These are phyloP conservation scores for Patellaria atrata DNA, from an alignment of 495 filamentous ascomycete genomes.

Conservation along the genomic window DNA sequence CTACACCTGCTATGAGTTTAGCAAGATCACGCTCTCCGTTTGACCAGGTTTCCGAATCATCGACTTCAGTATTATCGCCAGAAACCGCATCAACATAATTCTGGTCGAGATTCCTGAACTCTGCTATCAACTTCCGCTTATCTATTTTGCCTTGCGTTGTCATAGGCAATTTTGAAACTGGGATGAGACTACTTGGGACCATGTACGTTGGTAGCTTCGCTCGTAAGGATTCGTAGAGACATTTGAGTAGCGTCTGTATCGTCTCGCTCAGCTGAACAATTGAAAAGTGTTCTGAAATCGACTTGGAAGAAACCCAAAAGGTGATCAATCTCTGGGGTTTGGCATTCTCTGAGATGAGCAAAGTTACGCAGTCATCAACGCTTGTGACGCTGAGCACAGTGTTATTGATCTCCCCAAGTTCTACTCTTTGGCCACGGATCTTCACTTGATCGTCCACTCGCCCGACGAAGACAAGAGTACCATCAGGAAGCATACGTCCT, in stretches of 20 bases:
- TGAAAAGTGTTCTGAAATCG: not conserved
- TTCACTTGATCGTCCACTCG: constrained; percentile 72
- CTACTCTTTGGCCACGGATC: constrained; percentile 63
- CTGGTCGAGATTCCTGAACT: constrained; percentile 18
- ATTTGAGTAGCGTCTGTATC: constrained; percentile 16
- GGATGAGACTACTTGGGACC: constrained; percentile 53
- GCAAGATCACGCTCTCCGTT: constrained; percentile 33
- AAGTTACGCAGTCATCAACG: constrained; percentile 39
- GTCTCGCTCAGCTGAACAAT: constrained; percentile 9
- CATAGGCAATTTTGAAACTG: constrained; percentile 45
- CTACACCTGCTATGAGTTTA: constrained; percentile 34
- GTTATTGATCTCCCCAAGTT: constrained; percentile 63
- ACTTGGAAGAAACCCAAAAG: constrained; percentile 38
- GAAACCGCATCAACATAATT: constrained; percentile 23
- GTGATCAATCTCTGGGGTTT: constrained; percentile 36
- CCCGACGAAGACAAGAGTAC: constrained; percentile 55
- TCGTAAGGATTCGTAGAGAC: constrained; percentile 30
- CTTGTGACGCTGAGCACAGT: constrained; percentile 30
- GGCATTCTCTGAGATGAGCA: constrained; percentile 29
- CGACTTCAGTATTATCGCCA: constrained; percentile 1
- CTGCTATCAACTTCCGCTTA: constrained; percentile 27
- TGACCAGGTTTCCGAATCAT: constrained; percentile 25
- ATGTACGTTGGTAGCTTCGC: constrained; percentile 47
- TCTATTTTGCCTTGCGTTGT: constrained; percentile 54
- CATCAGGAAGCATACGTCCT: constrained; percentile 55